phyloP scores from a whole-genome alignment of 257 asterid species.

The Solanum clarkiae region DNA sequence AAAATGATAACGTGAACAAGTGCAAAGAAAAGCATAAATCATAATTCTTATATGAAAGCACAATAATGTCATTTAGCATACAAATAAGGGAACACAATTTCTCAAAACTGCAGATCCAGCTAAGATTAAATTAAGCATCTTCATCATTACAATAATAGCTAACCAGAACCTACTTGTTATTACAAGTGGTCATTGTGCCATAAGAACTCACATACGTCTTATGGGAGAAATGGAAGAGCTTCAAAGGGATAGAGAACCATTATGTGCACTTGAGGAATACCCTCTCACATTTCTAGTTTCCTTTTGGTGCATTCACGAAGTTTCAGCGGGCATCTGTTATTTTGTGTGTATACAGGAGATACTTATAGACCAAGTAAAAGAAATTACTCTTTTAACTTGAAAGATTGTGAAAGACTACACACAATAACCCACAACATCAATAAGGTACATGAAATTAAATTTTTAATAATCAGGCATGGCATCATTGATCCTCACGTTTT shows the following conservation, averaged over 20 bases:
- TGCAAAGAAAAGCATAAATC: background rate
- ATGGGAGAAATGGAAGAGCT: background rate
- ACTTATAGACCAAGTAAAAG: background rate
- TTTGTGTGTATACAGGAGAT: background rate
- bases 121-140: background rate
- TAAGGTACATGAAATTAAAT: background rate
- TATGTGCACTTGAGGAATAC: background rate
- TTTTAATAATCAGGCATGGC: background rate
- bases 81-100: background rate
- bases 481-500: background rate
- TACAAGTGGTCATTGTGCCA: background rate
- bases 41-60: background rate
- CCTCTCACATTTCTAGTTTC: background rate
- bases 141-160: background rate
- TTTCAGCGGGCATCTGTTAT: background rate
- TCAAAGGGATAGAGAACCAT: background rate
- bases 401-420: background rate
- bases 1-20: background rate
- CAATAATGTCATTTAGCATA: background rate
- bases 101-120: background rate
- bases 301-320: background rate
- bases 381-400: background rate
- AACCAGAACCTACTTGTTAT: background rate
- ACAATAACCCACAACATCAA: background rate
- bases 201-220: background rate